A percentile compares a stretch with the other conserved stretches of the same genome.
Conservation (phyloP, 345 rosid species). For the Orychophragmus violaceus region DNA sequence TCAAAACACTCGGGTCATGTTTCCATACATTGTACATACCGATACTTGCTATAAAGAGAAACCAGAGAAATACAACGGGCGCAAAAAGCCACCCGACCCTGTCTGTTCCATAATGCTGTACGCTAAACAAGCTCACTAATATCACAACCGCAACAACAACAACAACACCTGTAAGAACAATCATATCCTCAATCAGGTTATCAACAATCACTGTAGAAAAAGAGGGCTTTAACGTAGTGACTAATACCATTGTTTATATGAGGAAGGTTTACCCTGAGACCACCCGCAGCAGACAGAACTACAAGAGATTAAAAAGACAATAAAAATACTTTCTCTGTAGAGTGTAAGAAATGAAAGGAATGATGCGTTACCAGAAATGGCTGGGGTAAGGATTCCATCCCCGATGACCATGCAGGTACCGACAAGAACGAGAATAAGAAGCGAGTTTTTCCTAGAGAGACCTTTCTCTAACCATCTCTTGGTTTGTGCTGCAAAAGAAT, state of each 20-base stretch:
- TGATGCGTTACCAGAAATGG: constrained; percentile 64
- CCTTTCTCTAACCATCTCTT: constrained; percentile 75
- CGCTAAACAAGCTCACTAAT: constrained; percentile 72
- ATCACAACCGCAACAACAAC: constrained; percentile 74
- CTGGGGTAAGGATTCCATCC: constrained; percentile 96
- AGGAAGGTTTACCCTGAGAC: constrained; percentile 72
- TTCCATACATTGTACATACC: constrained; percentile 73
- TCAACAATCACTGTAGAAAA: not conserved
- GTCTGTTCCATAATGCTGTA: constrained; percentile 91
- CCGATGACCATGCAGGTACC: constrained; percentile 97
- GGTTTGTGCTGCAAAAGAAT: constrained; percentile 77
- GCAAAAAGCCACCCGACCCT: constrained; percentile 94
- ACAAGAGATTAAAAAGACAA: constrained; percentile 4
- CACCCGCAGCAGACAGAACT: constrained; percentile 98
- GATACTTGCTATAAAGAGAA: constrained; percentile 76
- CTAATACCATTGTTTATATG: constrained; percentile 49
- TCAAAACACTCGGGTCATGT: constrained; percentile 64
- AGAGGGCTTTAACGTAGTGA: not conserved
- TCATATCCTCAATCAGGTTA: not conserved
- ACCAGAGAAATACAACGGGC: constrained; percentile 85
- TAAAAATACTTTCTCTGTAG: not conserved
- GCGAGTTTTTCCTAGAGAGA: constrained; percentile 46
- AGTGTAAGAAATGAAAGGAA: not conserved
- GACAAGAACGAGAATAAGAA: constrained; percentile 76
- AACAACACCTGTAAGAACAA: constrained; percentile 54